These are phyloP conservation scores for Phaeodactylum tricornutum DNA, from an alignment of 108 stramenopile genomes.

Conservation along the genomic window DNA sequence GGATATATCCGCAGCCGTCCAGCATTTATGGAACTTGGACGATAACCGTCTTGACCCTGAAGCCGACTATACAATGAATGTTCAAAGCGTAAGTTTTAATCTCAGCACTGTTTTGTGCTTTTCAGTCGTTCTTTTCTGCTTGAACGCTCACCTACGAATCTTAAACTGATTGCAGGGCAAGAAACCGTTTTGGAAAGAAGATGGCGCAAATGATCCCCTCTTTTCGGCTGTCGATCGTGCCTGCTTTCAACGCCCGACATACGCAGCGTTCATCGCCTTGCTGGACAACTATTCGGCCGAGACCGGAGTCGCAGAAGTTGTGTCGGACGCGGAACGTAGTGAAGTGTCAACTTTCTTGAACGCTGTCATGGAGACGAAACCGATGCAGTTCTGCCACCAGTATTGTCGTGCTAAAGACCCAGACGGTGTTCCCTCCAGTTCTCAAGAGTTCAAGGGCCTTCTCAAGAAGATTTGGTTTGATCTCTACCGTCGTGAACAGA, in stretches of 20 bases:
- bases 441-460: constrained; percentile 41
- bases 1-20: constrained; percentile 42
- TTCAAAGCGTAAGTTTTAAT: constrained; percentile 32
- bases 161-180: constrained; percentile 32
- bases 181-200: constrained; percentile 70
- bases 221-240: constrained; percentile 47
- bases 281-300: constrained; percentile 76
- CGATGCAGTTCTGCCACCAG: constrained; percentile 85
- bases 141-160: background rate
- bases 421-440: constrained; percentile 36
- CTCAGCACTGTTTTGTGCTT: background rate
- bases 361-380: constrained; percentile 70
- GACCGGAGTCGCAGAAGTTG: constrained; percentile 49
- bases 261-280: constrained; percentile 56
- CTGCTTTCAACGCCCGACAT: constrained; percentile 65
- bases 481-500: constrained; percentile 57
- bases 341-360: constrained; percentile 61
- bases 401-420: constrained; percentile 52
- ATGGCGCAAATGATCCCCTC: constrained; percentile 70
- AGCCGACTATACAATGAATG: constrained; percentile 70
- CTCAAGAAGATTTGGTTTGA: constrained; percentile 84
- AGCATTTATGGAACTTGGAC: constrained; percentile 86
- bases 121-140: background rate
- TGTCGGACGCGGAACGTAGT: constrained; percentile 42
- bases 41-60: constrained; percentile 65